These are phyloP conservation scores for Cudoniella acicularis DNA, from an alignment of 495 filamentous ascomycete species.

Conservation along the genomic window DNA sequence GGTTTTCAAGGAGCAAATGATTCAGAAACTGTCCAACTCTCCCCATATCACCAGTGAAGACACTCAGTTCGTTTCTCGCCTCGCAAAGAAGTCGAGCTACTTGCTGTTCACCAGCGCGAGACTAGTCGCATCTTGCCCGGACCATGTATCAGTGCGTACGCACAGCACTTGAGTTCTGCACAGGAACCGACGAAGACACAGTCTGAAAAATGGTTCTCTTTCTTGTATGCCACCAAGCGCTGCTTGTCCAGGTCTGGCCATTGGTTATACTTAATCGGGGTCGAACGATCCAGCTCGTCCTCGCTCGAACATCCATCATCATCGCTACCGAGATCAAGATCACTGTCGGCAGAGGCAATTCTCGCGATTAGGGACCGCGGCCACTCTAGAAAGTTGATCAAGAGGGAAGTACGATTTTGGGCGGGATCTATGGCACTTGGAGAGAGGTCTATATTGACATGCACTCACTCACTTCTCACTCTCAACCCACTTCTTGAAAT, in stretches of 20 bases:
- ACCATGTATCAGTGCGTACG: not conserved
- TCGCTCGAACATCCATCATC: not conserved
- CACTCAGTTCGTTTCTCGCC: too few species aligned
- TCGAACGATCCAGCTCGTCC: not conserved
- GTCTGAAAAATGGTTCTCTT: not conserved
- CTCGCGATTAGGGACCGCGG: not conserved
- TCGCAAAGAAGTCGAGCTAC: too few species aligned
- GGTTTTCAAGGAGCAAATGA: too few species aligned
- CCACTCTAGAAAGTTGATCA: not conserved
- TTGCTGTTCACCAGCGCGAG: too few species aligned
- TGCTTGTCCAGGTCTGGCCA: not conserved
- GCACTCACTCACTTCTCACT: too few species aligned
- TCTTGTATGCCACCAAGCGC: not conserved
- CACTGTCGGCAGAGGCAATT: not conserved
- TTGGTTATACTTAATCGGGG: not conserved
- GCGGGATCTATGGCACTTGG: not conserved
- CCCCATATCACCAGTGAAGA: too few species aligned
- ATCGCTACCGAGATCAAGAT: not conserved
- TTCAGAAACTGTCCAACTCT: too few species aligned
- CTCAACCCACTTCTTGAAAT: too few species aligned
- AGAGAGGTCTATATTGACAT: not conserved
- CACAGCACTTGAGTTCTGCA: not conserved
- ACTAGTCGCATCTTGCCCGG: not conserved
- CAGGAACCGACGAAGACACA: not conserved
- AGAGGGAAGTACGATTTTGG: not conserved